phyloP scores from a whole-genome alignment of 202 grass and related monocot genomes.

The Zizania palustris region DNA sequence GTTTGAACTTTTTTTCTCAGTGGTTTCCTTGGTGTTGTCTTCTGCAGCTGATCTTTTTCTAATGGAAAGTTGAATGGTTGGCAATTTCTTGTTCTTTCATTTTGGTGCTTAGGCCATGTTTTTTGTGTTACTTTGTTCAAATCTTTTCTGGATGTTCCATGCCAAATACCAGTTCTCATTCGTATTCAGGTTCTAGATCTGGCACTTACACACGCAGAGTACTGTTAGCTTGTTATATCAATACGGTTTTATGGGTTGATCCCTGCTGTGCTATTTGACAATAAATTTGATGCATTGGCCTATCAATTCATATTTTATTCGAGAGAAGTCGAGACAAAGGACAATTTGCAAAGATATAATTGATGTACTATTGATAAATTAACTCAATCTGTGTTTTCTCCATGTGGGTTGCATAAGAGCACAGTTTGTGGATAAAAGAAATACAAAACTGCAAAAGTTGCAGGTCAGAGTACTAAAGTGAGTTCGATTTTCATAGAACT shows the following conservation, averaged over 20 bases:
- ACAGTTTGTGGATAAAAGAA: not conserved
- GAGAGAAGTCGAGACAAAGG: not conserved
- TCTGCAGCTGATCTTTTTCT: not conserved
- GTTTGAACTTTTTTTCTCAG: conserved; percentile 28
- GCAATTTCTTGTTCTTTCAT: conserved; percentile 14
- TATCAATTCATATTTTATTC: not conserved
- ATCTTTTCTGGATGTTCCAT: not conserved
- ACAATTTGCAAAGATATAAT: not conserved
- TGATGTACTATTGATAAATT: conserved; percentile 11
- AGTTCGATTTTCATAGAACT: not conserved
- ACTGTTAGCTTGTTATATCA: not conserved
- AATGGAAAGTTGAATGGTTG: conserved; percentile 18
- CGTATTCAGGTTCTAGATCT: not conserved
- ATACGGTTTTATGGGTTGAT: not conserved
- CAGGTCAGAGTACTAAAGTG: not conserved
- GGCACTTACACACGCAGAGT: not conserved
- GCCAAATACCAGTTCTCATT: not conserved
- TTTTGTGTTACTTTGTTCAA: not conserved
- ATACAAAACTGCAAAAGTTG: not conserved
- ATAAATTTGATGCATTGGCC: conserved; percentile 2
- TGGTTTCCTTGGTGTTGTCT: not conserved
- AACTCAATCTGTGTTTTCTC: conserved; percentile 29
- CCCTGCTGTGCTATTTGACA: not conserved
- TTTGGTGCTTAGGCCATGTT: not conserved
- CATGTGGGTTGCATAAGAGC: conserved; percentile 27